phyloP scores from a whole-genome alignment of 352 stramenopile genomes.

The Pseudoperonospora humuli region DNA sequence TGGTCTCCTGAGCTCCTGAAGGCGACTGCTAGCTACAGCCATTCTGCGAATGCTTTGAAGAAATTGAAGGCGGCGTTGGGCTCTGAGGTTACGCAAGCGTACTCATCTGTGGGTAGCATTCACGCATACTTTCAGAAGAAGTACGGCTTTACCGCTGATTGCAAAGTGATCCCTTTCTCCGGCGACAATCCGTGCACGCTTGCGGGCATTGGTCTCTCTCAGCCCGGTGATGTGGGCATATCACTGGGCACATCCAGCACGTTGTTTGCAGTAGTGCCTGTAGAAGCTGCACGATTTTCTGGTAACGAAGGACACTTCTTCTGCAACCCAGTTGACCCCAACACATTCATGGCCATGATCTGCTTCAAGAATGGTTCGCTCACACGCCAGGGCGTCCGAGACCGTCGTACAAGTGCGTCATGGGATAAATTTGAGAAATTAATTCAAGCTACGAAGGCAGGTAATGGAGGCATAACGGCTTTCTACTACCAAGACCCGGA shows the following conservation, averaged over 20 bases:
- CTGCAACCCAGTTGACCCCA: slow-evolving; percentile 62
- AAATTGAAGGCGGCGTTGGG: slow-evolving; percentile 29
- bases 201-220: slow-evolving; percentile 51
- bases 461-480: slow-evolving; percentile 37
- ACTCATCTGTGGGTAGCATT: slow-evolving; percentile 35
- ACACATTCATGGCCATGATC: slow-evolving; percentile 78
- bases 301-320: slow-evolving; percentile 78
- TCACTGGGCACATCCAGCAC: slow-evolving; percentile 63
- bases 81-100: slow-evolving; percentile 36
- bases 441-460: slow-evolving; percentile 28
- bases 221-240: slow-evolving; percentile 45
- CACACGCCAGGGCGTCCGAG: slow-evolving; percentile 50
- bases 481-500: slow-evolving; percentile 65
- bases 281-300: slow-evolving; percentile 32
- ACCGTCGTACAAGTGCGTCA: slow-evolving; percentile 28
- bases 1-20: slow-evolving; percentile 50
- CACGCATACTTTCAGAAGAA: slow-evolving; percentile 58
- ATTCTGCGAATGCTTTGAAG: slow-evolving; percentile 7
- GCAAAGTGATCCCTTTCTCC: slow-evolving; percentile 63
- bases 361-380: slow-evolving; percentile 84
- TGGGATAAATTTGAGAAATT: slow-evolving; percentile 56
- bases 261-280: slow-evolving; percentile 48
- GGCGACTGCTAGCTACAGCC: slow-evolving; percentile 26
- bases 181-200: slow-evolving; percentile 80
- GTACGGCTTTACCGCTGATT: slow-evolving; percentile 49